Conservation (phyloP, 139 green algal genomes). For the Penium margaritaceum region DNA sequence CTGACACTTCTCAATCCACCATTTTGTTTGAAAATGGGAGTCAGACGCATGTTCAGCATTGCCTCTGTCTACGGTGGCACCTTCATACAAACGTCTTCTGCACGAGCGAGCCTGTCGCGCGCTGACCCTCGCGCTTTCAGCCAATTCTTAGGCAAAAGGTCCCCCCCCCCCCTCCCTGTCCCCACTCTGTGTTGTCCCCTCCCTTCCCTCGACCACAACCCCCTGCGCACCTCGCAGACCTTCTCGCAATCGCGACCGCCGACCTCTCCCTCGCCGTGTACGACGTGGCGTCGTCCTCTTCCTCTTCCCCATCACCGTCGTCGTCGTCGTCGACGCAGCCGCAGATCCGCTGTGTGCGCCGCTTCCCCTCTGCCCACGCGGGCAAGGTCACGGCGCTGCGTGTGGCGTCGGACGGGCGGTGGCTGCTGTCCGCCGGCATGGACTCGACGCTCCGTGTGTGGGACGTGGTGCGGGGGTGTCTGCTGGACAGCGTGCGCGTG, state of each 20-base stretch:
- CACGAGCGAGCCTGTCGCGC: too few species aligned
- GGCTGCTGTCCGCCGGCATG: slow-evolving; percentile 78
- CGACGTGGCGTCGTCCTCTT: too few species aligned
- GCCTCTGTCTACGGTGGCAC: too few species aligned
- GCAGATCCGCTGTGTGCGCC: too few species aligned
- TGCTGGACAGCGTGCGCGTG: slow-evolving; percentile 69
- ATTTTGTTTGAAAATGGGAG: too few species aligned
- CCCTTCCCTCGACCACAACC: background rate
- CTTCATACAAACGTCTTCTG: too few species aligned
- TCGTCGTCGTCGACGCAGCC: too few species aligned
- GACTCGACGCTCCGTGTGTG: slow-evolving; percentile 81
- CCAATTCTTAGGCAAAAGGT: too few species aligned
- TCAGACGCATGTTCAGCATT: too few species aligned
- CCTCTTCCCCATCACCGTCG: too few species aligned
- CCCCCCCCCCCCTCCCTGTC: background rate
- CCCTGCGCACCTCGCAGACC: background rate
- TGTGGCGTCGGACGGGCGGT: slow-evolving; percentile 49
- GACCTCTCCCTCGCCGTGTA: slow-evolving; percentile 59
- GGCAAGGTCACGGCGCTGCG: slow-evolving; percentile 64
- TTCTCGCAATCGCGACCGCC: slow-evolving; percentile 58
- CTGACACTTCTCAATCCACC: too few species aligned
- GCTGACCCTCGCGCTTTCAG: too few species aligned
- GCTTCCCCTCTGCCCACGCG: slow-evolving; percentile 72
- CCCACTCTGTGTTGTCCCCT: background rate
- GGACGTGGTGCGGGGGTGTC: slow-evolving; percentile 69